Base-by-base conservation (phyloP, 108 stramenopile genomes). In the Heterococcus sp. region DNA sequence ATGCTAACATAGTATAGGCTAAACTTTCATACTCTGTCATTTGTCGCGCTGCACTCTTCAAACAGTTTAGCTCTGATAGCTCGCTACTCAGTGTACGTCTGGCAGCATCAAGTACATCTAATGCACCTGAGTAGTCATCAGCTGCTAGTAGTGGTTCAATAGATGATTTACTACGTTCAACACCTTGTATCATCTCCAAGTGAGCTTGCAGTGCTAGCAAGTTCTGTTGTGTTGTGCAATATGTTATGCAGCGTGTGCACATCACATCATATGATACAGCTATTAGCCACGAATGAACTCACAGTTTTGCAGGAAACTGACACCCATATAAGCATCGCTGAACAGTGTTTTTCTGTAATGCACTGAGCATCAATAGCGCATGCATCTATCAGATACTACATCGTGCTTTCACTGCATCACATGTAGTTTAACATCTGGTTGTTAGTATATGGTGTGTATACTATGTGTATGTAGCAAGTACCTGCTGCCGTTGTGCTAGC, bases 71-170 rank as follows among this genome's bases (percentile, higher is more conserved):
- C n/a, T 72, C 58, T 58, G 71, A 58, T 39, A 81, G 33, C 3
- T 72, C 80, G 31, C 38, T 73, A 66, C 38, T 58, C 0, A 81
- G 36, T 32, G 37, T 33, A 2, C 65, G 4, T 68, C 58, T 72
- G 31, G 65, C 80, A 37, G 38, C 72, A 72, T 81, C 71, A n/a
- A 81, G 11, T 29, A 81, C 72, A 38, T 81, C 80, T 63, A 81
- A 33, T 3, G 80, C 80, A 28, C 80, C 80, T 0, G 72, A 27
- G 28, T 67, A 81, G 38, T 81, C 80, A 0, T 72, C 80, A 3
- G 80, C 80, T 30, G 71, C 66, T 31, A 81, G 31, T 28, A 81
- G 35, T 8, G 71, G 35, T 38, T 71, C 33, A 26, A 71, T 38
- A 26, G 35, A n/a, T n/a, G 5, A 5, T 1, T 33, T 71, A 38